These are phyloP conservation scores for Gnomoniopsis sp. DNA, from an alignment of 2,329 filamentous ascomycete genomes.

Conservation along the genomic window DNA sequence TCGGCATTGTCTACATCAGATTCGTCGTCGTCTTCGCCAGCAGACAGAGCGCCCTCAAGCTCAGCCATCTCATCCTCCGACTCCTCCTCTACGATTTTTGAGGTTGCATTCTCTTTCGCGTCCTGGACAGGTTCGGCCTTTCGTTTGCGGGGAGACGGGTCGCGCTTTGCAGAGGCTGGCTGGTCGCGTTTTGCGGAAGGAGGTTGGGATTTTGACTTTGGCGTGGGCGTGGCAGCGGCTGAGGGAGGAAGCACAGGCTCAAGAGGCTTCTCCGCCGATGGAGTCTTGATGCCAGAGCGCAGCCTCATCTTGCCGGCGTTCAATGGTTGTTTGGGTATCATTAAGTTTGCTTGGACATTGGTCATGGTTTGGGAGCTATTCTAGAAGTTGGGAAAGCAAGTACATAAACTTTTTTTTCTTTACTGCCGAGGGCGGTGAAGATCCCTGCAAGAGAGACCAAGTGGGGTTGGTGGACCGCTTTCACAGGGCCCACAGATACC, in stretches of 20 bases:
- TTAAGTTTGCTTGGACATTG: background rate
- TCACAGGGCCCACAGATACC: background rate
- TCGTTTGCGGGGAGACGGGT: conserved; percentile 50
- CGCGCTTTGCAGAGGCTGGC: background rate
- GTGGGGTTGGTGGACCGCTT: background rate
- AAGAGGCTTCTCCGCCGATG: conserved; percentile 14
- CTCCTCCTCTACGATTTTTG: conserved; percentile 40
- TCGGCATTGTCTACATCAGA: conserved; percentile 53
- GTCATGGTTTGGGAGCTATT: background rate
- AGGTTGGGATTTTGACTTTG: conserved; percentile 4
- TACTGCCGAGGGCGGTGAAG: conserved; percentile 9
- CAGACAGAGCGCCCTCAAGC: conserved; percentile 54
- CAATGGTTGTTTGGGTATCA: conserved; percentile 5
- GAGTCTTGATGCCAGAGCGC: conserved; percentile 17
- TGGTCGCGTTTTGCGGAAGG: conserved; percentile 4
- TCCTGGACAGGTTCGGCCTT: conserved; percentile 56
- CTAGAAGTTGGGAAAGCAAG: background rate
- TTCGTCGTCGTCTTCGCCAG: conserved; percentile 52
- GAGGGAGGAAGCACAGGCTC: conserved; percentile 1
- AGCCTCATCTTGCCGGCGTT: conserved; percentile 13
- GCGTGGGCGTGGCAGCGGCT: background rate
- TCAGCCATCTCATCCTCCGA: conserved; percentile 44
- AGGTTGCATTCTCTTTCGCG: conserved; percentile 31
- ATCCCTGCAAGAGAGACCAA: background rate
- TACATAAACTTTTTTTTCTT: conserved; percentile 20